Percentiles rank a stretch among this genome's conserved stretches.
Evolutionary conservation across 1,284 basidiomycete species (phyloP).

Genomic region (Irpex sp.): DNA sequence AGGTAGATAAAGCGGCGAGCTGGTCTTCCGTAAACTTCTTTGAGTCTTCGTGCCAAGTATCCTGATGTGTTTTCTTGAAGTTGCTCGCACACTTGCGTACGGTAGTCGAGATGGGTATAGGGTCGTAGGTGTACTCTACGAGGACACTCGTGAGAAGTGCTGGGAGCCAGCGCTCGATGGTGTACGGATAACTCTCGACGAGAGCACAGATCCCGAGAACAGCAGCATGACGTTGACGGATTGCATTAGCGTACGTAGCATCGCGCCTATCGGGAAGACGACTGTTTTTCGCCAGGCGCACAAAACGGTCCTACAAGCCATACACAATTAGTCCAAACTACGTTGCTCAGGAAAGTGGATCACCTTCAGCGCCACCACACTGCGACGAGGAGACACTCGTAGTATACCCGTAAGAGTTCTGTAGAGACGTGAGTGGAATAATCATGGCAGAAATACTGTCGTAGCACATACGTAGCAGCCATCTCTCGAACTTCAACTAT

Average conservation of each 20-base stretch:
- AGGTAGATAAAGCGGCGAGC: slow-evolving; percentile 63
- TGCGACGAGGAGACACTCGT: slow-evolving; percentile 73
- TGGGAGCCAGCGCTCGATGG: slow-evolving; percentile 85
- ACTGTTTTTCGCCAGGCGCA: slow-evolving; percentile 57
- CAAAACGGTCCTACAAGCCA: slow-evolving; percentile 56
- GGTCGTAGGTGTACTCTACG: slow-evolving; percentile 81
- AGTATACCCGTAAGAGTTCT: slow-evolving; percentile 80
- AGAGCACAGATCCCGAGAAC: slow-evolving; percentile 79
- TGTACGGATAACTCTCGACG: slow-evolving; percentile 81
- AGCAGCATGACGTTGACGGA: slow-evolving; percentile 74
- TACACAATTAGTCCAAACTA: neutral
- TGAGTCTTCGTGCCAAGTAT: slow-evolving; percentile 83
- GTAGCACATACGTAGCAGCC: slow-evolving; percentile 58
- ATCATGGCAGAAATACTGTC: neutral
- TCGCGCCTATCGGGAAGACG: slow-evolving; percentile 55
- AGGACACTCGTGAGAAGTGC: slow-evolving; percentile 66
- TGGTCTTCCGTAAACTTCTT: slow-evolving; percentile 75
- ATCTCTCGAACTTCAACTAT: slow-evolving; percentile 74
- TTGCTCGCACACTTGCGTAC: slow-evolving; percentile 71
- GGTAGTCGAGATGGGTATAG: slow-evolving; percentile 74
- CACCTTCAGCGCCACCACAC: slow-evolving; percentile 68
- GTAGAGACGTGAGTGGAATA: slow-evolving; percentile 3
- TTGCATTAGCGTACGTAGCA: slow-evolving; percentile 54
- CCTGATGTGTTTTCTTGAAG: slow-evolving; percentile 77
- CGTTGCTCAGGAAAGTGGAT: neutral